These are phyloP conservation scores for Oxyria digyna DNA, from an alignment of 148 eudicot genomes.

Conservation along the genomic window DNA sequence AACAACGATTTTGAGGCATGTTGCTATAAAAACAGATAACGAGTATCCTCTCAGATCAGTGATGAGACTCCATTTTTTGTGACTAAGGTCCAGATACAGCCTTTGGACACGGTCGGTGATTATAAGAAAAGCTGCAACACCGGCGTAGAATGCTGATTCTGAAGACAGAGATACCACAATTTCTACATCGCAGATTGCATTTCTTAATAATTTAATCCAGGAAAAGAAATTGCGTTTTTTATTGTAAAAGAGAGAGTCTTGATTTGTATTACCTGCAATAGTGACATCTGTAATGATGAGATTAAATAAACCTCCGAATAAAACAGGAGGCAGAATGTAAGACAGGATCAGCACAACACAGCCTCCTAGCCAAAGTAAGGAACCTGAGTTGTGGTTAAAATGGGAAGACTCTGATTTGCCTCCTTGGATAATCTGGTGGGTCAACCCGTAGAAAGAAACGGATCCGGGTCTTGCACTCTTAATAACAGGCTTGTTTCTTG, in stretches of 20 bases:
- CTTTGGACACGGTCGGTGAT: constrained; percentile 57
- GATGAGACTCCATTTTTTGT: constrained; percentile 63
- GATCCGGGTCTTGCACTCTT: constrained; percentile 50
- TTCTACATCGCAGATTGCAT: constrained; percentile 35
- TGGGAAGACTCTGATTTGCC: constrained; percentile 40
- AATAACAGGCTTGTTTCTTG: not conserved
- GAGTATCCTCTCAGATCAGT: constrained; percentile 62
- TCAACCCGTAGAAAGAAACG: constrained; percentile 54
- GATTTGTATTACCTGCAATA: constrained; percentile 36
- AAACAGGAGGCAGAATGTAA: constrained; percentile 55
- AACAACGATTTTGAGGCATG: constrained; percentile 56
- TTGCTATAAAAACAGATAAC: constrained; percentile 28
- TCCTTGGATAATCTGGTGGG: constrained; percentile 61
- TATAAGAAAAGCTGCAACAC: constrained; percentile 44
- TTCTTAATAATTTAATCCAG: not conserved
- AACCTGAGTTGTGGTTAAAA: constrained; percentile 39
- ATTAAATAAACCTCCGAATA: constrained; percentile 30
- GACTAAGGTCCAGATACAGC: constrained; percentile 60
- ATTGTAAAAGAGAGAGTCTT: too few species aligned
- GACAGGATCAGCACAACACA: constrained; percentile 55
- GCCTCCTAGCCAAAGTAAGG: constrained; percentile 63
- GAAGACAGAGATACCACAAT: constrained; percentile 37
- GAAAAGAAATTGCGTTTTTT: too few species aligned
- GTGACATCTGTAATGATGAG: constrained; percentile 28
- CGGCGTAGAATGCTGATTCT: constrained; percentile 57